phyloP scores from a whole-genome alignment of 805 yeast species.

The Zygosaccharomyces bisporus region DNA sequence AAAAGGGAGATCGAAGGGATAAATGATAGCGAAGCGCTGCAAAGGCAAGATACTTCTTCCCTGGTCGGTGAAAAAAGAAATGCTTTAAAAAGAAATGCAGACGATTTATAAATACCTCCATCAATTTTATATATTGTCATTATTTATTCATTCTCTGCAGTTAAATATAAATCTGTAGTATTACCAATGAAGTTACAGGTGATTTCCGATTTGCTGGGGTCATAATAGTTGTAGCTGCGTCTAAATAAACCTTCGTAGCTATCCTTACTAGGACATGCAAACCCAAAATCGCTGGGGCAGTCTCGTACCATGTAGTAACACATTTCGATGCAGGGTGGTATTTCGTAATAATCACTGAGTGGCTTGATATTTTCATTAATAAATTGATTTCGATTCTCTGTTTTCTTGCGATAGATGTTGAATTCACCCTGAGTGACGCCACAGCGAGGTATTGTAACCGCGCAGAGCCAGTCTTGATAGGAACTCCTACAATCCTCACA shows the following conservation, averaged over 20 bases:
- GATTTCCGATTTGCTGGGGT: slow-evolving; percentile 20
- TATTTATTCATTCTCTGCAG: slow-evolving; percentile 1
- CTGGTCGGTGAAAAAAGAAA: slow-evolving; percentile 5
- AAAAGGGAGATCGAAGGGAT: slow-evolving; percentile 10
- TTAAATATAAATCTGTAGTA: slow-evolving; percentile 14
- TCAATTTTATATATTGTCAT: neutral
- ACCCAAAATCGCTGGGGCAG: slow-evolving; percentile 76
- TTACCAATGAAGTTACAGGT: slow-evolving; percentile 45
- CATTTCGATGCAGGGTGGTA: slow-evolving; percentile 79
- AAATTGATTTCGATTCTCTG: slow-evolving; percentile 56
- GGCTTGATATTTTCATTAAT: slow-evolving; percentile 56
- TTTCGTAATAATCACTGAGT: slow-evolving; percentile 60
- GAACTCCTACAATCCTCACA: slow-evolving; percentile 70
- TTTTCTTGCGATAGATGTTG: slow-evolving; percentile 44
- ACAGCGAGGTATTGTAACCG: slow-evolving; percentile 85
- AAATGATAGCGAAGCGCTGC: neutral
- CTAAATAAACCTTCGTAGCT: slow-evolving; percentile 19
- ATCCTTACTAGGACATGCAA: slow-evolving; percentile 60
- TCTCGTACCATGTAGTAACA: slow-evolving; percentile 76
- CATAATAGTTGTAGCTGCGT: slow-evolving; percentile 33
- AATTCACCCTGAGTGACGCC: slow-evolving; percentile 47
- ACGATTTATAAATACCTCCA: neutral
- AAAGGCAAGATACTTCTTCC: neutral
- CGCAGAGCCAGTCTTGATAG: slow-evolving; percentile 85
- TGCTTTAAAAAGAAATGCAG: slow-evolving; percentile 1